These are phyloP conservation scores for Solanum clarkiae DNA, from an alignment of 257 asterid genomes.

Conservation along the genomic window DNA sequence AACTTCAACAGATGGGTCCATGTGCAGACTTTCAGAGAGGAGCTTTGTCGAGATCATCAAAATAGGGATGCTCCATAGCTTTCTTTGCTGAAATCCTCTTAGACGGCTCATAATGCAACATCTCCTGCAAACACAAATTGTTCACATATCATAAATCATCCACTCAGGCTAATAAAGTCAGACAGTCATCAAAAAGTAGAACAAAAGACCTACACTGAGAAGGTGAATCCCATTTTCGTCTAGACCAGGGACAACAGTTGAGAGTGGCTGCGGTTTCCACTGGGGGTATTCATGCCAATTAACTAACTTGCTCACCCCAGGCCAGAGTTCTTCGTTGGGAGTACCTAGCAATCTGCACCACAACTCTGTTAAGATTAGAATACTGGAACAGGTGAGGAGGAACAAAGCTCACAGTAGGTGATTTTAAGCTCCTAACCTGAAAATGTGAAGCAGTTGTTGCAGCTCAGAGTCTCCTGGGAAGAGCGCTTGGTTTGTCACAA, in stretches of 20 bases:
- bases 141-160: background rate
- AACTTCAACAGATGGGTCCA: background rate
- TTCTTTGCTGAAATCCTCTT: slow-evolving; percentile 92
- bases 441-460: slow-evolving; percentile 95
- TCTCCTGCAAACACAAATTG: slow-evolving; percentile 40
- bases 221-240: slow-evolving; percentile 69
- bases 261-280: slow-evolving; percentile 72
- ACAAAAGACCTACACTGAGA: slow-evolving; percentile 36
- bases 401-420: background rate
- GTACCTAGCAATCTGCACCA: slow-evolving; percentile 65
- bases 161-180: background rate
- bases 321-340: slow-evolving; percentile 83
- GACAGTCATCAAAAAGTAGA: background rate
- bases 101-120: slow-evolving; percentile 84
- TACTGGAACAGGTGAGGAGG: background rate
- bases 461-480: slow-evolving; percentile 96
- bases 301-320: slow-evolving; percentile 79
- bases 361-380: background rate
- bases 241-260: slow-evolving; percentile 65
- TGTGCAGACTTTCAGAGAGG: background rate
- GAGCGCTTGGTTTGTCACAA: slow-evolving; percentile 76
- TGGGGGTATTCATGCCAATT: slow-evolving; percentile 99
- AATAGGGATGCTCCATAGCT: slow-evolving; percentile 93
- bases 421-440: slow-evolving; percentile 37
- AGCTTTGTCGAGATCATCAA: slow-evolving; percentile 67